phyloP scores from a whole-genome alignment of 1,139 yeast species.

The Suzukiozyma palmioleophila region DNA sequence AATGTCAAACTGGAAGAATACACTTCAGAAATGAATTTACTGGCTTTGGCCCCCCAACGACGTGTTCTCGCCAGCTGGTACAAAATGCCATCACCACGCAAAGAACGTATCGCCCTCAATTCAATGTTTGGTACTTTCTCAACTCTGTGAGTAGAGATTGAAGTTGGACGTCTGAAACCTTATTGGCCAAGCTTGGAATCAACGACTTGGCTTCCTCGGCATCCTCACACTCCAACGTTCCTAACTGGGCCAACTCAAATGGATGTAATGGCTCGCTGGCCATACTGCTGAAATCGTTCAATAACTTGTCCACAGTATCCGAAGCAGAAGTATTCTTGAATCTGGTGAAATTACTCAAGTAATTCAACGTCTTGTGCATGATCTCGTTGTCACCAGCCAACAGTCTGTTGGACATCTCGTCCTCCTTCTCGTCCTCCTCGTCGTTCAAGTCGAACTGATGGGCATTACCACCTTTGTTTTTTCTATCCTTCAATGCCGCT shows the following conservation, averaged over 20 bases:
- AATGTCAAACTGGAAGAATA: too few species aligned
- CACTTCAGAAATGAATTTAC: too few species aligned
- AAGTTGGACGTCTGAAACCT: slow-evolving; percentile 82
- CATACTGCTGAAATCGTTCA: slow-evolving; percentile 64
- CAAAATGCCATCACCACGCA: too few species aligned
- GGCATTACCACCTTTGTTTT: slow-evolving; percentile 20
- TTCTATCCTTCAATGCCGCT: slow-evolving; percentile 83
- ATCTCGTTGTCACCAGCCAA: slow-evolving; percentile 70
- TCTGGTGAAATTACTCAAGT: slow-evolving; percentile 79
- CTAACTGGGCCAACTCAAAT: slow-evolving; percentile 91
- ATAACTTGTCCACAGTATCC: slow-evolving; percentile 83
- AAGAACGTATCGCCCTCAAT: not conserved
- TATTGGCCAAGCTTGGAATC: slow-evolving; percentile 78
- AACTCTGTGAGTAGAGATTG: slow-evolving; percentile 85
- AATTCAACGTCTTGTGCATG: slow-evolving; percentile 86
- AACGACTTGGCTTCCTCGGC: slow-evolving; percentile 96
- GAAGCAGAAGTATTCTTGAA: slow-evolving; percentile 91
- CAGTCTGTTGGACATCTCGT: slow-evolving; percentile 62
- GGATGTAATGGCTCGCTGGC: slow-evolving; percentile 72
- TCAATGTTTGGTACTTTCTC: slow-evolving; percentile 54
- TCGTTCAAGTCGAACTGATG: slow-evolving; percentile 16
- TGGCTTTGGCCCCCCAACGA: too few species aligned
- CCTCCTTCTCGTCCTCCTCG: slow-evolving; percentile 49
- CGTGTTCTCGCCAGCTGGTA: too few species aligned
- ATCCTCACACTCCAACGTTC: slow-evolving; percentile 92